Evolutionary conservation across 805 yeast genomes (phyloP), one percentile per base, ranked within the genome.

Genomic region (Diddensiella transvaalensis): DNA sequence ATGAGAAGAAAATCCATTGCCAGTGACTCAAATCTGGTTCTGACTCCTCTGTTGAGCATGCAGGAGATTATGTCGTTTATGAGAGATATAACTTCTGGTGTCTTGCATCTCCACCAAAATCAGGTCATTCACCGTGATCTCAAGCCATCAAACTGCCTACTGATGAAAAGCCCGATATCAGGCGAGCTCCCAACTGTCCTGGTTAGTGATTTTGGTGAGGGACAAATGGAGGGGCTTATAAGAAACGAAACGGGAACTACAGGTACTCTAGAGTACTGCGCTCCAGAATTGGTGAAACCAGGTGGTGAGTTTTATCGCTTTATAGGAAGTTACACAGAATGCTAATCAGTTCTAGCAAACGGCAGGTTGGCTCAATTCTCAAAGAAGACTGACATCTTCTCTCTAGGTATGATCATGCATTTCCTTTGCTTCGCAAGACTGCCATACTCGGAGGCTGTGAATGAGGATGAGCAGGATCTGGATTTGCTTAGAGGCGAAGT

Each of bases 151-250:
- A 89, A 89, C 59, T 87, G 96, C 66, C 69, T 89, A 22, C 66
- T 89, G 42, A 48, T 70, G 1, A 55, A 58, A 3, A 17, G 43
- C 40, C 30, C 24, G 8, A 19, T 39, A 4, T 40, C 47, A 1
- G 50, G 48, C 50, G 17, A 58, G 50, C 69, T 83, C 10, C 96
- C 96, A 0, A 76, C 74, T n/a, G 78, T 87, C 1, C 71, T 87
- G 11, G 90, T 89, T 10, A 82, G 95, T 39, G 96, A 89, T 67
- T 85, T 89, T 63, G 96, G 96, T 2, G 96, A 89, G 63, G 86
- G 93, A 4, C 86, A 85, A 54, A 71, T 85, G 53, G 82, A 83
- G 46, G 88, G 91, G 11, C 79, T 75, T 21, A 65, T 62, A 37
- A 69, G 89, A 42, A 72, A 74, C 6, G 82, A 90, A 1, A 82